Percentiles rank a stretch among this genome's conserved stretches.
phyloP scores from a whole-genome alignment of 1,284 basidiomycete genomes.

The Marasmius tenuissimus region DNA sequence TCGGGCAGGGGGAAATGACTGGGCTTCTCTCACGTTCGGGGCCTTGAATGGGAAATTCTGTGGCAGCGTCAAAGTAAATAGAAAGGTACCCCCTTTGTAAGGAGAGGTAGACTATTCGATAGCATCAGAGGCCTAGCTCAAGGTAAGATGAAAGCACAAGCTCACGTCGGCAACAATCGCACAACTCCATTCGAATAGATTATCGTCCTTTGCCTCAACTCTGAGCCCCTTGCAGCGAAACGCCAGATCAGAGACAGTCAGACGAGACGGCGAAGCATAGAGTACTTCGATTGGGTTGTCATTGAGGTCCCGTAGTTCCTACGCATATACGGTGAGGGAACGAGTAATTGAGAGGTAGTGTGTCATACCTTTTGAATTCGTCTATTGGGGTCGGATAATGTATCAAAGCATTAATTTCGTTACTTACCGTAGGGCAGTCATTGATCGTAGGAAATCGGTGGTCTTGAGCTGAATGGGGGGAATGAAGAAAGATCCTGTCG shows the following conservation, averaged over 20 bases:
- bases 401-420: neutral
- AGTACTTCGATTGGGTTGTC: constrained; percentile 62
- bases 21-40: constrained; percentile 56
- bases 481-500: neutral
- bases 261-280: constrained; percentile 12
- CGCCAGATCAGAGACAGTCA: neutral
- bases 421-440: constrained; percentile 61
- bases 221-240: constrained; percentile 48
- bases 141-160: constrained; percentile 5
- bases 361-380: constrained; percentile 66
- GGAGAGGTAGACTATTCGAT: constrained; percentile 67
- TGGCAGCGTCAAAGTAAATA: constrained; percentile 71
- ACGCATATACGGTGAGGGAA: constrained; percentile 6
- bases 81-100: constrained; percentile 84
- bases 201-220: constrained; percentile 68
- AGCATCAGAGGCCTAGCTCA: constrained; percentile 5
- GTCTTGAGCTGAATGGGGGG: neutral
- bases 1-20: too few species aligned
- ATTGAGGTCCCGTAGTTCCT: constrained; percentile 66
- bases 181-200: constrained; percentile 80
- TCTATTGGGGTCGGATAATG: constrained; percentile 31
- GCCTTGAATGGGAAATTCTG: constrained; percentile 89
- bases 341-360: constrained; percentile 8
- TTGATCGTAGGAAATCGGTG: constrained; percentile 22
- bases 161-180: constrained; percentile 75